These are phyloP conservation scores for Naganishia randhawae DNA, from an alignment of 768 basidiomycete species.

Conservation along the genomic window DNA sequence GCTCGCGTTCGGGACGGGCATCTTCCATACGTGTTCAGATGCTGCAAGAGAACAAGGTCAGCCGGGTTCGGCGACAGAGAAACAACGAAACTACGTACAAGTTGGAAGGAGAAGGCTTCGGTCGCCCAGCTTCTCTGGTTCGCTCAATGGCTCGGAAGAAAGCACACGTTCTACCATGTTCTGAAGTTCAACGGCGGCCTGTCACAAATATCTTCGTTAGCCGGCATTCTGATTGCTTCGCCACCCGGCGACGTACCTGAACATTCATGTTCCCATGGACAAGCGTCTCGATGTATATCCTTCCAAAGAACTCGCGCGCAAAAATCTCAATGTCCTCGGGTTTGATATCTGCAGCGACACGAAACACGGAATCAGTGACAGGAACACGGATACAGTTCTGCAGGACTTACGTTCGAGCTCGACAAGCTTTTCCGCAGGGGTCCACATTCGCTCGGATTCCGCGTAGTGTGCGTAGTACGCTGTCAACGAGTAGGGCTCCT, in stretches of 20 bases:
- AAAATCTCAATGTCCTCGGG: slow-evolving; percentile 67
- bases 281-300: slow-evolving; percentile 67
- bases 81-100: slow-evolving; percentile 54
- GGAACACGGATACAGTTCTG: neutral
- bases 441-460: slow-evolving; percentile 68
- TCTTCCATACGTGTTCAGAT: slow-evolving; percentile 65
- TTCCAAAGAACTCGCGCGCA: slow-evolving; percentile 59
- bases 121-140: slow-evolving; percentile 57
- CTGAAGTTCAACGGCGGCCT: slow-evolving; percentile 75
- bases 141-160: slow-evolving; percentile 57
- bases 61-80: neutral
- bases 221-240: neutral
- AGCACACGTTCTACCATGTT: slow-evolving; percentile 69
- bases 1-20: slow-evolving; percentile 70
- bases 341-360: slow-evolving; percentile 71
- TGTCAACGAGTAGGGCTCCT: slow-evolving; percentile 73
- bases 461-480: slow-evolving; percentile 71
- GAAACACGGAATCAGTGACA: neutral
- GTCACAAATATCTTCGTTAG: slow-evolving; percentile 26
- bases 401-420: slow-evolving; percentile 66
- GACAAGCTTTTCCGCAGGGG: slow-evolving; percentile 66
- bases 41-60: slow-evolving; percentile 53
- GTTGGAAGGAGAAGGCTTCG: slow-evolving; percentile 64
- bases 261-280: slow-evolving; percentile 79
- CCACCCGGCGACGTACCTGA: slow-evolving; percentile 58